Percentiles rank a stretch among this genome's conserved stretches.
These are phyloP conservation scores for Xanthoconium stramineum DNA, from an alignment of 768 basidiomycete genomes.

Conservation along the genomic window DNA sequence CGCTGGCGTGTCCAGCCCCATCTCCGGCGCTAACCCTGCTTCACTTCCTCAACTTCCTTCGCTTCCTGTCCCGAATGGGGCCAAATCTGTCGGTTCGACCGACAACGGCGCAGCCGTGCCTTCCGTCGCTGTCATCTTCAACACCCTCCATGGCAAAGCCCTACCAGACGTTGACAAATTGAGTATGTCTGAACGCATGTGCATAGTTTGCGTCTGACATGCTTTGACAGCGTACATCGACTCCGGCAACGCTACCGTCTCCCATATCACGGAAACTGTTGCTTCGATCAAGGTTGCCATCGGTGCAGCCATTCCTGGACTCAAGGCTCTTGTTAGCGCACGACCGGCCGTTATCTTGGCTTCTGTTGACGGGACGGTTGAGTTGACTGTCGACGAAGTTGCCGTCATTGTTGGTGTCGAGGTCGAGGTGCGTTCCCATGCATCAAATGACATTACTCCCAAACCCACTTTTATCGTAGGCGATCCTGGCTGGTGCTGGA, in stretches of 20 bases:
- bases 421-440: neutral
- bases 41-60: neutral
- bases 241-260: neutral
- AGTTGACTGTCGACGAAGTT: neutral
- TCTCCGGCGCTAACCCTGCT: neutral
- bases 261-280: neutral
- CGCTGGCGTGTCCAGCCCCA: neutral
- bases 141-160: neutral
- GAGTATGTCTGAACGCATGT: neutral
- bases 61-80: too few relatives aligned
- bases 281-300: neutral
- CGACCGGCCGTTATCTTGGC: neutral
- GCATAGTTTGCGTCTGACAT: neutral
- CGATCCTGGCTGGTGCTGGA: neutral
- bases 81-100: too few relatives aligned
- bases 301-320: neutral
- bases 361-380: neutral
- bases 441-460: neutral
- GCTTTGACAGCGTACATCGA: neutral
- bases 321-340: neutral
- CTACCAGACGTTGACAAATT: neutral
- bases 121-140: constrained; percentile 30
- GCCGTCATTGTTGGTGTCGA: neutral
- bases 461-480: neutral
- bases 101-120: neutral